Percentiles rank a stretch among this genome's conserved stretches.
phyloP scores from a whole-genome alignment of 331 rosid species.

The Erythrophleum ivorense region DNA sequence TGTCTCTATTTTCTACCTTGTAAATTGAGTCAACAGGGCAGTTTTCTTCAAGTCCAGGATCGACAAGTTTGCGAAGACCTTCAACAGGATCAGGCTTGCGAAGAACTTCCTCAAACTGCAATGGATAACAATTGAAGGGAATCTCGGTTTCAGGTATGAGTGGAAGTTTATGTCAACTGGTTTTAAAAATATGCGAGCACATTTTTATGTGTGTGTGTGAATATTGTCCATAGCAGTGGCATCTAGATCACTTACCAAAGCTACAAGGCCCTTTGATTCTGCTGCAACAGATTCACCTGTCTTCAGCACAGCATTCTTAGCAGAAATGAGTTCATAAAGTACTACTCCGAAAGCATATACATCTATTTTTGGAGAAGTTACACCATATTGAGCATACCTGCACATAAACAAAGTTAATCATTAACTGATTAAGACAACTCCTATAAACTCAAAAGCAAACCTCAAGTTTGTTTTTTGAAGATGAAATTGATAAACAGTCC shows the following conservation, averaged over 20 bases:
- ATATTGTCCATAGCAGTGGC: no score
- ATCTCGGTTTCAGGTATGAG: no score
- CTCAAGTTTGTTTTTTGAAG: no score
- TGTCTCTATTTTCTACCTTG: background rate
- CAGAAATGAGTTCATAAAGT: constrained; percentile 84
- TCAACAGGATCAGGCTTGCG: background rate
- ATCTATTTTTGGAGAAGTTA: constrained; percentile 80
- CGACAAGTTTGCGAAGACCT: background rate
- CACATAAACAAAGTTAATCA: no score
- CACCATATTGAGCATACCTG: constrained; percentile 4
- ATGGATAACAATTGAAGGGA: background rate
- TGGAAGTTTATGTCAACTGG: no score
- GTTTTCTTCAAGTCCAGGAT: background rate
- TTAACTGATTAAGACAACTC: no score
- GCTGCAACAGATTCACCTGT: background rate
- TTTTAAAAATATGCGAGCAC: no score
- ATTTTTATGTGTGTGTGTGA: no score
- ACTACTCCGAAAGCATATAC: constrained; percentile 92
- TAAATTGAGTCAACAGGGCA: background rate
- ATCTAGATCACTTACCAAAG: background rate
- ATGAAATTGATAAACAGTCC: no score
- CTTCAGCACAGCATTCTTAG: constrained; percentile 56
- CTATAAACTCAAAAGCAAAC: no score
- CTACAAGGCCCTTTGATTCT: constrained; percentile 1
- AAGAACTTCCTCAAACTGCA: constrained; percentile 4